These are phyloP conservation scores for Heterobasidion irregulare DNA, from an alignment of 1,284 basidiomycete genomes.

Conservation along the genomic window DNA sequence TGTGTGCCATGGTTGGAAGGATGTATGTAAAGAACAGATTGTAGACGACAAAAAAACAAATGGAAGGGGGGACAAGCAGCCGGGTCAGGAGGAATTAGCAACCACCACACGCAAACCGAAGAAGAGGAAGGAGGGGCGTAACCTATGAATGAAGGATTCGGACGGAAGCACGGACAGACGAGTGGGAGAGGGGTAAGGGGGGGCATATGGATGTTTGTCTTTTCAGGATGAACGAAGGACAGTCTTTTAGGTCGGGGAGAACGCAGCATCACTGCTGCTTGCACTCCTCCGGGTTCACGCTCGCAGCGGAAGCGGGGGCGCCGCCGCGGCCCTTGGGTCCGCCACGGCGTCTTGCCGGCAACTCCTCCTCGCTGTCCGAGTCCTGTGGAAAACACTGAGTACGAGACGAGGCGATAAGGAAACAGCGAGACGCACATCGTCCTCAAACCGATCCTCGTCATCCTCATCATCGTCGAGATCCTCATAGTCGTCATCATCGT, in stretches of 20 bases:
- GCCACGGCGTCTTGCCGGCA: constrained; percentile 45
- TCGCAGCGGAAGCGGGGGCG: constrained; percentile 21
- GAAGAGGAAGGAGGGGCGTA: background rate
- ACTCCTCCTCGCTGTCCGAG: constrained; percentile 54
- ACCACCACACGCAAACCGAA: background rate
- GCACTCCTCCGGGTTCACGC: constrained; percentile 73
- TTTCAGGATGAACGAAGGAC: background rate
- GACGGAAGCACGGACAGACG: background rate
- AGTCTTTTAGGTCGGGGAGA: background rate
- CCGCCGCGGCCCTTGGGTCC: constrained; percentile 45
- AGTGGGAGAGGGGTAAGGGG: background rate
- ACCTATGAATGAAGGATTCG: background rate
- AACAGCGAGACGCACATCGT: constrained; percentile 22
- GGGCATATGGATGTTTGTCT: background rate
- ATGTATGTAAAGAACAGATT: background rate
- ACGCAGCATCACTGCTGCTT: constrained; percentile 63
- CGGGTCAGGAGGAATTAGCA: background rate
- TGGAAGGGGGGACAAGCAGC: background rate
- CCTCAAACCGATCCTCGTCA: constrained; percentile 41
- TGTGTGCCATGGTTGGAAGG: background rate
- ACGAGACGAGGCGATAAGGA: constrained; percentile 5
- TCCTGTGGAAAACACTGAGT: constrained; percentile 30
- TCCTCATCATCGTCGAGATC: constrained; percentile 49
- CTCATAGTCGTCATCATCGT: constrained; percentile 59
- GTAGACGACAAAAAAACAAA: background rate